These are phyloP conservation scores for Cucumis variabilis DNA, from an alignment of 331 rosid genomes.

Conservation along the genomic window DNA sequence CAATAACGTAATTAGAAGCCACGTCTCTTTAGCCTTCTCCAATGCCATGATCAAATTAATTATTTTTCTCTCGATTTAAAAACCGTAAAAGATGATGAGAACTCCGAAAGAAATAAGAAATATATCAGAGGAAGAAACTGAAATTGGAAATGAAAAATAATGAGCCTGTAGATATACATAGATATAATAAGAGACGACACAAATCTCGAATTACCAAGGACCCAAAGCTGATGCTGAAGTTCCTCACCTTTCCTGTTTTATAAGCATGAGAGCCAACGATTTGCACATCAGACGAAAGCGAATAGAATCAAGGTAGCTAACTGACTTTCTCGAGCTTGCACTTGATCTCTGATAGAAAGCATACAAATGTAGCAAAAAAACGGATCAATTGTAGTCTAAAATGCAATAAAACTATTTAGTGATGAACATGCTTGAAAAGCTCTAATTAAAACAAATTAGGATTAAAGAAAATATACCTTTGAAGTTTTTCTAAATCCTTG, in stretches of 20 bases:
- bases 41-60: conserved; percentile 70
- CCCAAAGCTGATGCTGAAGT: background rate
- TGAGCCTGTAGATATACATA: background rate
- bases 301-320: conserved; percentile 78
- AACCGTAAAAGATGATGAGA: background rate
- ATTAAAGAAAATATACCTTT: too few species aligned
- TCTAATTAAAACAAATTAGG: too few species aligned
- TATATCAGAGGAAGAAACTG: background rate
- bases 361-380: too few species aligned
- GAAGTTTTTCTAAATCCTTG: too few species aligned
- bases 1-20: conserved; percentile 64
- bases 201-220: background rate
- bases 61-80: background rate
- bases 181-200: background rate
- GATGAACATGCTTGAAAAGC: too few species aligned
- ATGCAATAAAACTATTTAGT: too few species aligned
- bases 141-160: background rate
- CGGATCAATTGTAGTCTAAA: too few species aligned
- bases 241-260: conserved; percentile 73
- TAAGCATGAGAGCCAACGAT: conserved; percentile 75
- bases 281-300: conserved; percentile 68
- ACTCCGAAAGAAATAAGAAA: background rate
- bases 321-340: conserved; percentile 63
- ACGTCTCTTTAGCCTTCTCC: conserved; percentile 84
- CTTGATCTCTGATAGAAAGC: too few species aligned